These are phyloP conservation scores for Omphalea diandra DNA, from an alignment of 441 rosid species.

Conservation along the genomic window DNA sequence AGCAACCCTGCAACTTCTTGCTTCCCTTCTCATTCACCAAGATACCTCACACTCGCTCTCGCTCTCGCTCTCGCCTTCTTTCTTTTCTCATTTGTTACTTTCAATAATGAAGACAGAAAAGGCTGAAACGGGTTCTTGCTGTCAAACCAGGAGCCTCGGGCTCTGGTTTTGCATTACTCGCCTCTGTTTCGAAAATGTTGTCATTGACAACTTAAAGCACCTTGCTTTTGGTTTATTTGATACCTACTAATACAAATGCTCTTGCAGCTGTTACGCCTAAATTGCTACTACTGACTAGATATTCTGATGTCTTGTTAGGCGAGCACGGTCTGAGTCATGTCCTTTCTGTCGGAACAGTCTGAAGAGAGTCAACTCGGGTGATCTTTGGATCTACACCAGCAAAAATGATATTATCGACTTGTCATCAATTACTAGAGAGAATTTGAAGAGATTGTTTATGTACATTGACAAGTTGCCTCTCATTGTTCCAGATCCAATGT, in stretches of 20 bases:
- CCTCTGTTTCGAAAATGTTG: no score
- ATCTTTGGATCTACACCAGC: constrained; percentile 83
- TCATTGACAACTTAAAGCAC: no score
- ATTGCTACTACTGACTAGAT: not conserved
- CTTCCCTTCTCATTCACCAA: no score
- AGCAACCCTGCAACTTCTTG: no score
- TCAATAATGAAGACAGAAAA: no score
- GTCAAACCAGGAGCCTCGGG: no score
- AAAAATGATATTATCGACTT: constrained; percentile 66
- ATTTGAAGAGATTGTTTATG: constrained; percentile 66
- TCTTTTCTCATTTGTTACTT: not conserved
- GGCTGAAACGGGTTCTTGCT: no score
- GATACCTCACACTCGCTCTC: no score
- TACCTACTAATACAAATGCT: no score
- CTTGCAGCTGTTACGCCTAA: not conserved
- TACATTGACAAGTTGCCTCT: constrained; percentile 77
- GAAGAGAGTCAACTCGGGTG: constrained; percentile 89
- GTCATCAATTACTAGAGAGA: constrained; percentile 60
- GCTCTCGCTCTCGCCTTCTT: no score
- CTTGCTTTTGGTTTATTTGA: no score
- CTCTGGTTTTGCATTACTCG: no score
- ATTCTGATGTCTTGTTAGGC: constrained; percentile 42
- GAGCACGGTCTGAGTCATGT: constrained; percentile 74
- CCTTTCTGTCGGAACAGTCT: constrained; percentile 92
- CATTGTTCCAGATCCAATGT: constrained; percentile 64